A percentile compares a stretch with the other conserved stretches of the same genome.
Evolutionary conservation across 1,284 basidiomycete genomes (phyloP).

Genomic region (Leccinum insigne): DNA sequence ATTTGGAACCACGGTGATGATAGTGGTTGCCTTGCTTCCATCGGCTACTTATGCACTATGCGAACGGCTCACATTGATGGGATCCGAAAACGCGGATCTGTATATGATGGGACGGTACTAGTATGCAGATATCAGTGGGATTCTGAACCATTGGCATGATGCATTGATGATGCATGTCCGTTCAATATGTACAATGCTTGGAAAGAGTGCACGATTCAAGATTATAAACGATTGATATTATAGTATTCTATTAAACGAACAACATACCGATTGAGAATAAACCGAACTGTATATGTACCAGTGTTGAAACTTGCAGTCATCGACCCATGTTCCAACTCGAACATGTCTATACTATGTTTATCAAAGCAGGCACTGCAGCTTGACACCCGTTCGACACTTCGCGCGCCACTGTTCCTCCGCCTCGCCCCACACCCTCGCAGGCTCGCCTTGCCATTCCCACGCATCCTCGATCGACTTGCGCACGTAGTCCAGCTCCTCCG

Average conservation of each 20-base stretch:
- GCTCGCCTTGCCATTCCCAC: slow-evolving; percentile 21
- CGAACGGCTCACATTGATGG: no score
- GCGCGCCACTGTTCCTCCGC: slow-evolving; percentile 16
- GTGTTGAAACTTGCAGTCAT: not conserved
- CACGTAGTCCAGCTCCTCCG: slow-evolving; percentile 13
- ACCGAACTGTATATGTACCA: not conserved
- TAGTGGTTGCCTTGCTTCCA: not conserved
- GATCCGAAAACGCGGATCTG: not conserved
- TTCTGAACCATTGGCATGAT: not conserved
- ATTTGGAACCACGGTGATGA: not conserved
- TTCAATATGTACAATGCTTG: not conserved
- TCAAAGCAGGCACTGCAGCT: not conserved
- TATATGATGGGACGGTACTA: not conserved
- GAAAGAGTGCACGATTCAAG: not conserved
- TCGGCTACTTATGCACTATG: not conserved
- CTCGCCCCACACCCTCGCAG: slow-evolving; percentile 12
- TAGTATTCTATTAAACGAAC: not conserved
- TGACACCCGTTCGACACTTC: not conserved
- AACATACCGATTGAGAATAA: not conserved
- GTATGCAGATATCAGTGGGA: not conserved
- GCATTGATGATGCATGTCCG: not conserved
- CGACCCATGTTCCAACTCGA: slow-evolving; percentile 2
- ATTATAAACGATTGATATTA: not conserved
- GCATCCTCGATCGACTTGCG: slow-evolving; percentile 16
- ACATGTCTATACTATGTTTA: not conserved